These are phyloP conservation scores for Mitragyna speciosa DNA, from an alignment of 257 asterid species.

Conservation along the genomic window DNA sequence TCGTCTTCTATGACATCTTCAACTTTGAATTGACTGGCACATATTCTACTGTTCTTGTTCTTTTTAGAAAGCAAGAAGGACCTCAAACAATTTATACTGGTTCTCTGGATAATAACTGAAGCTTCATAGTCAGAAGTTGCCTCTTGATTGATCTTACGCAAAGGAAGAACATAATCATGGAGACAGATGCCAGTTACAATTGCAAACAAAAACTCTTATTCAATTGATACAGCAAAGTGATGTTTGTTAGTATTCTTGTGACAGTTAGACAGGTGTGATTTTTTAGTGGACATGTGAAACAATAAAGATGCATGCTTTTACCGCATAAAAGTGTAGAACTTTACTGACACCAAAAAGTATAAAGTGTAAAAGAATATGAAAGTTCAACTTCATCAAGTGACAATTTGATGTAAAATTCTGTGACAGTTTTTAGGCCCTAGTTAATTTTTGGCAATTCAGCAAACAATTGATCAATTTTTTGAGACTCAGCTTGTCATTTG, in stretches of 20 bases:
- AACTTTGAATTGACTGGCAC: constrained; percentile 46
- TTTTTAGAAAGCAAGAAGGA: constrained; percentile 17
- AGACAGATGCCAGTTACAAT: neutral
- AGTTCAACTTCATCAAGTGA: neutral
- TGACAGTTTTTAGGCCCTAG: neutral
- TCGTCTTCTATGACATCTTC: constrained; percentile 55
- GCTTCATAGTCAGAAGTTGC: constrained; percentile 39
- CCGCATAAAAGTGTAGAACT: too few species aligned
- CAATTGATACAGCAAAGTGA: neutral
- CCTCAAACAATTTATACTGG: constrained; percentile 18
- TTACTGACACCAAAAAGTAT: neutral
- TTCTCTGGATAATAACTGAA: constrained; percentile 70
- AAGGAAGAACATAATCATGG: neutral
- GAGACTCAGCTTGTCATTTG: neutral
- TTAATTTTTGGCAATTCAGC: neutral
- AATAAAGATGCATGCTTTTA: too few species aligned
- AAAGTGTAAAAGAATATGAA: neutral
- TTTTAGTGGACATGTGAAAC: too few species aligned
- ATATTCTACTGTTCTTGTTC: constrained; percentile 24
- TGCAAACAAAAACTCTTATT: neutral
- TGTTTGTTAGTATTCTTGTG: neutral
- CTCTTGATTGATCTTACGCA: neutral
- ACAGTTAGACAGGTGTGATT: neutral
- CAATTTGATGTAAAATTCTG: neutral
- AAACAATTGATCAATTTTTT: neutral